Conservation (phyloP, 2,329 filamentous ascomycete genomes). For the Ceratocystis harringtonii region DNA sequence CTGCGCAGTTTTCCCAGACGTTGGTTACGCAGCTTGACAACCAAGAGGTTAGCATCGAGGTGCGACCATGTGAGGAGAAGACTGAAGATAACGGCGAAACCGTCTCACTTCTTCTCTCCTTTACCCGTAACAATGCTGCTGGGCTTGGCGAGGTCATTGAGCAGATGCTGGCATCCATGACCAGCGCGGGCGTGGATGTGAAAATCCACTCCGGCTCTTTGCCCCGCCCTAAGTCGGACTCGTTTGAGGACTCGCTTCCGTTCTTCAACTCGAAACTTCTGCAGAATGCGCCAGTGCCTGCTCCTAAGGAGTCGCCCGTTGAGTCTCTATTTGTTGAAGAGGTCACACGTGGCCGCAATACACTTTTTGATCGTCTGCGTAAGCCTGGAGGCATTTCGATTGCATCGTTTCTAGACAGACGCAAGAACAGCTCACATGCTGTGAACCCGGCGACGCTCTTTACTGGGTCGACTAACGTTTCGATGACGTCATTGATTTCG, state of each 20-base stretch:
- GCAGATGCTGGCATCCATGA: conserved; percentile 72
- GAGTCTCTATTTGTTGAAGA: conserved; percentile 73
- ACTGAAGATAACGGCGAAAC: conserved; percentile 44
- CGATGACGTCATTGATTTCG: conserved; percentile 88
- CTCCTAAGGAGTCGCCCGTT: conserved; percentile 76
- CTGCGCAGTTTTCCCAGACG: conserved; percentile 64
- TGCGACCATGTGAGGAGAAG: conserved; percentile 43
- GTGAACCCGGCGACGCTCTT: conserved; percentile 64
- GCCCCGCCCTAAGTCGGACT: conserved; percentile 94
- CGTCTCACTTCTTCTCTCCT: conserved; percentile 56
- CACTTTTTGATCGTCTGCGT: conserved; percentile 80
- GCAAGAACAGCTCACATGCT: conserved; percentile 84
- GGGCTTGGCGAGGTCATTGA: conserved; percentile 93
- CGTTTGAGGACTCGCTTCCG: conserved; percentile 90
- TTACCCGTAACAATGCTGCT: conserved; percentile 93
- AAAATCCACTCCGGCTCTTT: conserved; percentile 86
- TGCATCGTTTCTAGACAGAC: conserved; percentile 85
- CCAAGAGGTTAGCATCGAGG: conserved; percentile 75
- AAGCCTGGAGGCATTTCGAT: conserved; percentile 94
- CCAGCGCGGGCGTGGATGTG: conserved; percentile 76
- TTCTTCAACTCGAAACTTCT: conserved; percentile 96
- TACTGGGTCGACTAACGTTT: conserved; percentile 80
- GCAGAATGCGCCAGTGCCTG: conserved; percentile 71
- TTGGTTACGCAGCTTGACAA: conserved; percentile 71
- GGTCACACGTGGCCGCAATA: conserved; percentile 60